Evolutionary conservation across 208 protist species (phyloP), one percentile per base, ranked within the genome.

Genomic region (Crithidia brevicula): DNA sequence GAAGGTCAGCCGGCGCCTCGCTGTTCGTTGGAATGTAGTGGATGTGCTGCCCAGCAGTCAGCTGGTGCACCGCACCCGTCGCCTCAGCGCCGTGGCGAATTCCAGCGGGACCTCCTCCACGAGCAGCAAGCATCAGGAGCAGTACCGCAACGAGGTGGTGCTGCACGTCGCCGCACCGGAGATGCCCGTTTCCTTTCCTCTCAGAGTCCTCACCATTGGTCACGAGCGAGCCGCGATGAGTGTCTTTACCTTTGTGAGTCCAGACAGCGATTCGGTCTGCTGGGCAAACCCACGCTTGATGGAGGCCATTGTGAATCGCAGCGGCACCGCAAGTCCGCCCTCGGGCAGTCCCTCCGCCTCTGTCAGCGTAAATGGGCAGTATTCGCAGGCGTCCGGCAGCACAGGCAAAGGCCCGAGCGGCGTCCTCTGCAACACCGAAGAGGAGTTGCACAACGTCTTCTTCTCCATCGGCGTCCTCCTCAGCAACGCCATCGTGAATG

Each of bases 401-500:
- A 25, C 20, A 25, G 36, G 7, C 4, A 20, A 52, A 28, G 58
- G 58, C 5, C 58, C 58, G 34, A 47, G 34, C 45, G 20, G 59
- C n/a, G 18, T 63, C 20, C 50, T 75, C 9, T 83, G 79, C 42
- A 49, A 77, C 59, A 83, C 76, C 15, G 68, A 77, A 46, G 68
- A 75, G 23, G 69, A 72, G 31, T 66, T 87, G 31, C 63, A 74
- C 42, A 57, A 68, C 30, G 28, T 83, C 42, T 87, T 81, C 59
- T 83, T 60, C 47, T 59, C 72, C 6, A 65, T 83, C 23, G 85
- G 85, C 28, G 67, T 86, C 22, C 71, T 91, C 15, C 69, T 91
- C n/a, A 74, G 72, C 34, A 87, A 83, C 71, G 45, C 71, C 52
- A 81, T 91, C 40, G 49, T 65, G 46, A 91, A 91, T 58, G 85